phyloP scores from a whole-genome alignment of 352 stramenopile genomes.

The Phytophthora cryptogea region DNA sequence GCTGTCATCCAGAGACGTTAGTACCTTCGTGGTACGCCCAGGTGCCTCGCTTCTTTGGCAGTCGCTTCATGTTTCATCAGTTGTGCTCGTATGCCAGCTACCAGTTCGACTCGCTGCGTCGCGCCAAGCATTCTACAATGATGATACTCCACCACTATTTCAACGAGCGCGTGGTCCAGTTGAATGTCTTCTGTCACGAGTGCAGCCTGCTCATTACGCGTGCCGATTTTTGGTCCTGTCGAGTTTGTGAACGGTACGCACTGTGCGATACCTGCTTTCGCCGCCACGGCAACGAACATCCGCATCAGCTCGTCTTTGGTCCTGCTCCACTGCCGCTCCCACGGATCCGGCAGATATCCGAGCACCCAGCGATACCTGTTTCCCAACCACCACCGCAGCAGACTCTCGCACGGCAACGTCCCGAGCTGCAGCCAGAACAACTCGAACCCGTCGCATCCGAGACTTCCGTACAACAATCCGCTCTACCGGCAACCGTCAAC shows the following conservation, averaged over 20 bases:
- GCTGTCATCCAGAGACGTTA: slow-evolving; percentile 42
- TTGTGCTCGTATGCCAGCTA: slow-evolving; percentile 76
- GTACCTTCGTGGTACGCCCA: slow-evolving; percentile 58
- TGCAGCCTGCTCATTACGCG: slow-evolving; percentile 83
- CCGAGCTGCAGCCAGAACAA: not conserved
- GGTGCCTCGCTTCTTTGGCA: slow-evolving; percentile 82
- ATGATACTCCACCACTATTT: slow-evolving; percentile 91
- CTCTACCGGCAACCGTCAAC: slow-evolving; percentile 16
- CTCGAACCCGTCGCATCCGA: not conserved
- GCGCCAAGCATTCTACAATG: slow-evolving; percentile 91
- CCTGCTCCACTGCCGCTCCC: slow-evolving; percentile 14
- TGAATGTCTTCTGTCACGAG: slow-evolving; percentile 78
- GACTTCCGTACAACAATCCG: not conserved
- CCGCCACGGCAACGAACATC: slow-evolving; percentile 47
- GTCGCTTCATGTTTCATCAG: slow-evolving; percentile 89
- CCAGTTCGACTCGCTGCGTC: slow-evolving; percentile 88
- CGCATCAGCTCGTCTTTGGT: slow-evolving; percentile 56
- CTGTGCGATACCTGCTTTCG: slow-evolving; percentile 76
- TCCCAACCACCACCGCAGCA: slow-evolving; percentile 5
- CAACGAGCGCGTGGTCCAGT: slow-evolving; percentile 69
- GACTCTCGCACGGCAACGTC: slow-evolving; percentile 1
- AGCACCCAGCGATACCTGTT: slow-evolving; percentile 7
- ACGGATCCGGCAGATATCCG: slow-evolving; percentile 5
- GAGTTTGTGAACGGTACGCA: slow-evolving; percentile 53
- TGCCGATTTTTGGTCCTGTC: slow-evolving; percentile 69